Conservation (phyloP, 345 rosid genomes). For the Arabidopsis arenosa region DNA sequence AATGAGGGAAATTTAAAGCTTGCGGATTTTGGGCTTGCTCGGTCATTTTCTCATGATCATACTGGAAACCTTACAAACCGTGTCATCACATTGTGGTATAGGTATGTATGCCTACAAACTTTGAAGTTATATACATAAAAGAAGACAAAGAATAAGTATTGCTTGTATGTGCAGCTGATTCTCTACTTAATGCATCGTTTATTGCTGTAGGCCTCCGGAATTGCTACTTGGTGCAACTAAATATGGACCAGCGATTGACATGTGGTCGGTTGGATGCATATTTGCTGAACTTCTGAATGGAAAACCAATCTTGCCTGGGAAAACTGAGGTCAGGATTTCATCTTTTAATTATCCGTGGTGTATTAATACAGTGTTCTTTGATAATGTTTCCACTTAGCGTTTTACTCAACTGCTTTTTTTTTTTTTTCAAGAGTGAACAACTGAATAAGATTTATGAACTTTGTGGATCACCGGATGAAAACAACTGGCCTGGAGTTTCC, state of each 20-base stretch:
- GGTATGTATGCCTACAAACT: conserved; percentile 54
- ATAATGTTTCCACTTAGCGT: conserved; percentile 2
- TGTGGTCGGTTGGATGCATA: conserved; percentile 98
- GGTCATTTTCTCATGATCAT: conserved; percentile 80
- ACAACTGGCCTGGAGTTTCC: conserved; percentile 71
- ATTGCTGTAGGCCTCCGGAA: conserved; percentile 80
- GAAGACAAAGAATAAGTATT: background rate
- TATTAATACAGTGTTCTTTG: conserved; percentile 4
- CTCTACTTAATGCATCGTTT: conserved; percentile 9
- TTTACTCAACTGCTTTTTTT: background rate
- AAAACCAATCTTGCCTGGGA: conserved; percentile 91
- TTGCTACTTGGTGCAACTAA: conserved; percentile 94
- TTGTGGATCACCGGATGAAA: conserved; percentile 75
- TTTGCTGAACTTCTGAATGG: conserved; percentile 94
- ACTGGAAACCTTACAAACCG: conserved; percentile 88
- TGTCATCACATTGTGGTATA: conserved; percentile 96
- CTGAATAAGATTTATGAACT: conserved; percentile 69
- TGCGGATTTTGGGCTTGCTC: conserved; percentile 97
- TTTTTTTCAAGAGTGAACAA: conserved; percentile 58
- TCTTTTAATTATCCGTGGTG: background rate
- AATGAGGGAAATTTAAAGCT: conserved; percentile 96
- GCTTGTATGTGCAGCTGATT: background rate
- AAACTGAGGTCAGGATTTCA: conserved; percentile 69
- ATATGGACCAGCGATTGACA: conserved; percentile 95
- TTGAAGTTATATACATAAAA: background rate